Conservation (phyloP, 73 alveolate species). For the Paramecium primaurelia region DNA sequence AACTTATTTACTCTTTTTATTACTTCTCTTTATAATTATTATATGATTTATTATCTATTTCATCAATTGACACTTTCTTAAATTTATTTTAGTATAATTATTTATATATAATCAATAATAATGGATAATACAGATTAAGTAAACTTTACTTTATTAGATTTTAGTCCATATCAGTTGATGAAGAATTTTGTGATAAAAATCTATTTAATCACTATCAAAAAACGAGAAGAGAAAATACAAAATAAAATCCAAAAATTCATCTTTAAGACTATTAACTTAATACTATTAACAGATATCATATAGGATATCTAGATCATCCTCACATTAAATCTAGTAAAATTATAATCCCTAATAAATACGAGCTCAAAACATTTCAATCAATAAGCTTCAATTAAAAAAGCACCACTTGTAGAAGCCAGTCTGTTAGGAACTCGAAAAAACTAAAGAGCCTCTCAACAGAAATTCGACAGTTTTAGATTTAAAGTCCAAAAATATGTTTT, state of each 20-base stretch:
- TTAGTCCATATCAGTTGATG: background rate
- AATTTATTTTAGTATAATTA: background rate
- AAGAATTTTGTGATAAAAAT: slow-evolving; percentile 1
- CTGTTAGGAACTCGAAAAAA: background rate
- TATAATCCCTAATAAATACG: background rate
- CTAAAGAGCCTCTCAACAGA: slow-evolving; percentile 26
- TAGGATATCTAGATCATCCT: background rate
- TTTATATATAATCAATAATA: background rate
- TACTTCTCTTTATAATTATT: background rate
- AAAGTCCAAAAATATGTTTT: background rate
- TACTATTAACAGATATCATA: background rate
- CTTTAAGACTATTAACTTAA: background rate
- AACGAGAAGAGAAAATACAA: background rate
- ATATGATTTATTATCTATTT: background rate
- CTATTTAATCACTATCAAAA: background rate
- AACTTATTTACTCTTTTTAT: no score
- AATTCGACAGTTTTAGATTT: background rate
- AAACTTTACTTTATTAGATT: background rate
- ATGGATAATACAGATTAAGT: background rate
- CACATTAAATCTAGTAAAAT: background rate
- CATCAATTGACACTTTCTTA: background rate
- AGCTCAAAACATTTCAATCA: slow-evolving; percentile 3
- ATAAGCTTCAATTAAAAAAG: background rate
- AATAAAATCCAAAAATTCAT: background rate
- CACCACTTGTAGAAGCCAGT: background rate